Base-by-base conservation (phyloP, 148 eudicot species). In the Fallopia convolvulus region DNA sequence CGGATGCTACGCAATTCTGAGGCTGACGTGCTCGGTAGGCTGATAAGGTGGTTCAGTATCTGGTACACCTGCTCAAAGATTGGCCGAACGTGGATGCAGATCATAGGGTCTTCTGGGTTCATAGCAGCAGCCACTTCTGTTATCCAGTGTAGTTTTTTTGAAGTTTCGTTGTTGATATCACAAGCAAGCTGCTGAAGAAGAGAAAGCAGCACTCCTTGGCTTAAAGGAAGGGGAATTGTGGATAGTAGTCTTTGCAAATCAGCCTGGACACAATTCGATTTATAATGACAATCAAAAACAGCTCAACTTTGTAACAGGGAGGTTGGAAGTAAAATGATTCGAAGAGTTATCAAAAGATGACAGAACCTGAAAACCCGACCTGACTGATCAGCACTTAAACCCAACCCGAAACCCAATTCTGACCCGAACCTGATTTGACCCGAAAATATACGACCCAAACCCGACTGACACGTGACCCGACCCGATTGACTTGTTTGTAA, bases 181-280 rank as follows among this genome's bases (percentile, higher is more conserved):
- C 99, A 95, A 30, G 99, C 88, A 71, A 95, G 84, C 77, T 95
- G 99, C 83, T 95, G 99, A 65, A 95, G 88, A 70, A 95, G 94
- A 17, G 99, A 92, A 21, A 95, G 93, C 53, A 95, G 77, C 15
- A 95, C 97, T 46, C 97, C 97, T 83, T 95, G 99, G 80, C 93
- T 92, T 85, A 95, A 77, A 6, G 99, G 97, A 41, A 85, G 79
- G 21, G 97, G 92, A 68, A 74, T 77, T 74, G 76, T 72, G 2
- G 88, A 79, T 78, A 93, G 63, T 14, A 93, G 80, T 74, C 87
- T 80, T 72, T 85, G 90, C 73, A 93, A 81, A 77, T 95, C 99
- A 41, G 91, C 98, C 99, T 93, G 86, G 86, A 10, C 20, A 58
- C 30, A 52, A 6, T 44, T 44, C n/a, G 8, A 44, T 44, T 44